Evolutionary conservation across 1,284 basidiomycete species (phyloP).

Genomic region (Moesziomyces sp.): DNA sequence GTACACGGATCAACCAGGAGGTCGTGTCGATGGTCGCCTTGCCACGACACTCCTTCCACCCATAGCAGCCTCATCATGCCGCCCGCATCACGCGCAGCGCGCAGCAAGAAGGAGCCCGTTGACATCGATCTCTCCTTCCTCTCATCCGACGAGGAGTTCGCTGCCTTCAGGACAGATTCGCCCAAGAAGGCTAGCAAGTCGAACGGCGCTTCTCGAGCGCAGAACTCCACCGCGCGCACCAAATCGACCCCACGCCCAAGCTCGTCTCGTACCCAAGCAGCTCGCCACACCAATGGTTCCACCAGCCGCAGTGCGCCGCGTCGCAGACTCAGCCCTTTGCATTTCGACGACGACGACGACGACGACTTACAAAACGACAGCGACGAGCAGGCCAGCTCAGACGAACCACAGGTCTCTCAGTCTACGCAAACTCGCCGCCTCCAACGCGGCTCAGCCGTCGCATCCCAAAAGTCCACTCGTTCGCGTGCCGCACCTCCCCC

Average conservation of each 20-base stretch:
- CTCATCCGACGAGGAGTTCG: constrained; percentile 28
- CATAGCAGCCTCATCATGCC: constrained; percentile 6
- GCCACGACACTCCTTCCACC: neutral
- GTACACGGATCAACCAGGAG: too few relatives aligned
- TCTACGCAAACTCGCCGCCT: neutral
- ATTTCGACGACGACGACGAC: constrained; percentile 10
- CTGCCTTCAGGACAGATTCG: constrained; percentile 5
- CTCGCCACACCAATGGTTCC: too few relatives aligned
- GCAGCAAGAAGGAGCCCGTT: constrained; percentile 11
- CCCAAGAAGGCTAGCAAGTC: neutral
- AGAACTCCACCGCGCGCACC: neutral
- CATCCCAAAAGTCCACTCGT: neutral
- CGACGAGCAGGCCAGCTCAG: constrained; percentile 9
- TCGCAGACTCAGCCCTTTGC: constrained; percentile 1
- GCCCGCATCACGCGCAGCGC: constrained; percentile 4
- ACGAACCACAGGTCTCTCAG: neutral
- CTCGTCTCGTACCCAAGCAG: neutral
- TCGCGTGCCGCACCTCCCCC: neutral
- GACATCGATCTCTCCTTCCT: constrained; percentile 36
- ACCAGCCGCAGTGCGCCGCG: constrained; percentile 1
- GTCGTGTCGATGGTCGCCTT: too few relatives aligned
- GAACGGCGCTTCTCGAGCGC: constrained; percentile 2
- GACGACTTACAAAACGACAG: constrained; percentile 11
- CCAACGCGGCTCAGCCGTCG: neutral
- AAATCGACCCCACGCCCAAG: constrained; percentile 3